Evolutionary conservation across 1,284 basidiomycete species (phyloP).

Genomic region (Puccinia triticina): DNA sequence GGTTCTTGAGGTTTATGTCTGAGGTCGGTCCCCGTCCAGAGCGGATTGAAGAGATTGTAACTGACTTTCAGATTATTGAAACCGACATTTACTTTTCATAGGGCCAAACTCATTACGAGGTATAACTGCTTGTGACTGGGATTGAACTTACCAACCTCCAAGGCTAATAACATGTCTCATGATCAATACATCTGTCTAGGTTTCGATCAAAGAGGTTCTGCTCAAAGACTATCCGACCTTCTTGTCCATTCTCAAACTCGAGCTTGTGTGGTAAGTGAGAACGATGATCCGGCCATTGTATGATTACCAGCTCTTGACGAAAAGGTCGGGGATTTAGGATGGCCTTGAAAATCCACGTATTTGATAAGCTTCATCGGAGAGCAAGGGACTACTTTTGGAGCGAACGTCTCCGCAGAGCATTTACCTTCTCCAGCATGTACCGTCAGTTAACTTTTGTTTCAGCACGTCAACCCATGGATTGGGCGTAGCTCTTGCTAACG

Average conservation of each 20-base stretch:
- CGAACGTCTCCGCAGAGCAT: constrained; percentile 63
- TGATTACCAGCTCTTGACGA: not conserved
- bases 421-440: constrained; percentile 63
- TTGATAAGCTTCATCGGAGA: constrained; percentile 47
- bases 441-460: constrained; percentile 53
- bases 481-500: constrained; percentile 42
- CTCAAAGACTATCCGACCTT: constrained; percentile 48
- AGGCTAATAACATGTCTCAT: not conserved
- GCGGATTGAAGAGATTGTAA: not conserved
- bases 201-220: constrained; percentile 50
- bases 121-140: not conserved
- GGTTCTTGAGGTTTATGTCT: constrained; percentile 61
- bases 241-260: constrained; percentile 33
- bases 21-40: constrained; percentile 58
- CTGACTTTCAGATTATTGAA: not conserved
- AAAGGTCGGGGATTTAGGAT: constrained; percentile 7
- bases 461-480: not conserved
- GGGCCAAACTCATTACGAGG: constrained; percentile 50
- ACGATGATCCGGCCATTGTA: not conserved
- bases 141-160: not conserved
- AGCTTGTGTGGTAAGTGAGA: constrained; percentile 38
- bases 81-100: not conserved
- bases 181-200: not conserved
- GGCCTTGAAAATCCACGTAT: constrained; percentile 48
- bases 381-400: constrained; percentile 62